Conservation (phyloP, 495 filamentous ascomycete genomes). For the Xylaria venustula region DNA sequence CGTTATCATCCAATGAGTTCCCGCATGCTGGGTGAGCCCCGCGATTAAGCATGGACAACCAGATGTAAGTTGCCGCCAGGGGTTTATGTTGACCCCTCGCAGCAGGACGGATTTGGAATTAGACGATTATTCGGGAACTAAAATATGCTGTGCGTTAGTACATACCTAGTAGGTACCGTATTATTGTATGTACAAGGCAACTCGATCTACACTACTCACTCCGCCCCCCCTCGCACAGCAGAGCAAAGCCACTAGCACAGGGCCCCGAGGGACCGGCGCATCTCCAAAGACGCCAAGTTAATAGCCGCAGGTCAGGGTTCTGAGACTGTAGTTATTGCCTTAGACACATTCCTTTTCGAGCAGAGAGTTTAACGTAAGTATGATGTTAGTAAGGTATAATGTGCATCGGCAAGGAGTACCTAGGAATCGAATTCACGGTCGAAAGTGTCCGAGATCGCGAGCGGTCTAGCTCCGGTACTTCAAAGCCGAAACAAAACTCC, state of each 20-base stretch:
- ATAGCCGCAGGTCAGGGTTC: background rate
- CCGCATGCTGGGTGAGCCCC: background rate
- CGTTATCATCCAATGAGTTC: background rate
- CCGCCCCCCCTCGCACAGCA: no score
- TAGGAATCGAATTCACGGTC: no score
- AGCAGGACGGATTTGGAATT: slow-evolving; percentile 13
- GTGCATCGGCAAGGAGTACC: no score
- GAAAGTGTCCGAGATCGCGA: background rate
- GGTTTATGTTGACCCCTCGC: background rate
- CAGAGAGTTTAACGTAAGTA: no score
- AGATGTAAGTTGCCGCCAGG: background rate
- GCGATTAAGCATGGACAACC: background rate
- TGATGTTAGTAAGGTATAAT: no score
- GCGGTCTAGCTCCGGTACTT: background rate
- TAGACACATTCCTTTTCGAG: slow-evolving; percentile 5
- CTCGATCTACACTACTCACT: no score
- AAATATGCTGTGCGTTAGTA: slow-evolving; percentile 2
- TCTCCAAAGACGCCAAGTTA: slow-evolving; percentile 7
- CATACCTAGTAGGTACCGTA: no score
- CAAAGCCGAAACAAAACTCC: background rate
- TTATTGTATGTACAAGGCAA: no score
- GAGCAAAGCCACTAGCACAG: no score
- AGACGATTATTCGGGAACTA: background rate
- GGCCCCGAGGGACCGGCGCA: background rate
- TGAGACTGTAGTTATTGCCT: background rate